Base-by-base conservation (phyloP, 768 basidiomycete genomes). In the Psilocybe tampanensis region DNA sequence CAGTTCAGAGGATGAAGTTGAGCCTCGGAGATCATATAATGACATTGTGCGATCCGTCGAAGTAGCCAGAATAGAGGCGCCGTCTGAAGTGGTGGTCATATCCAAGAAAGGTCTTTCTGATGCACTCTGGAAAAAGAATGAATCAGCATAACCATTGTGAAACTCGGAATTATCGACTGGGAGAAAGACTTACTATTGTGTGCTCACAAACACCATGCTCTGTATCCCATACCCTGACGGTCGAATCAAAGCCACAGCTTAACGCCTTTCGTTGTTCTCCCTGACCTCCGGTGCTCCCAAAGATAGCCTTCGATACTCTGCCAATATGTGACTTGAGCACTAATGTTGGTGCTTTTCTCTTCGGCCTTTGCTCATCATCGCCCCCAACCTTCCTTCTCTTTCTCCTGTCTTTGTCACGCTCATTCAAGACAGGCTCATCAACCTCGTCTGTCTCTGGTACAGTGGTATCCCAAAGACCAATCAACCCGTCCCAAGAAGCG, bases 181-280 rank as follows among this genome's bases (percentile, higher is more conserved):
- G 19, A 52, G 18, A 19, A 53, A 2, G 36, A 76, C 87, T 58
- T 61, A 92, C 90, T 44, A 91, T 84, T 0, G 90, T 92, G 43
- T 81, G 69, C 0, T 79, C 76, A 57, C 89, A 94, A 5, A 92
- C 72, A 2, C 90, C 93, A 36, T 76, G 80, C 62, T 92, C 89
- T 2, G 89, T 77, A 66, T 97, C 94, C 96, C 96, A 99, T 2
- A 80, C 75, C 21, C 94, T 80, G 5, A 98, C 85, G 0, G 93
- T 93, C 24, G 95, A 96, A 72, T 97, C 95, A 67, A 93, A 92
- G 0, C 92, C 91, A 66, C 88, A 89, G 63, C 90, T 93, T 60
- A 86, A 85, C 24, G 87, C 94, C 65, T 50, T 67, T 33, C 47
- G 57, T 58, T 45, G 60, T 49, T 55, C 53, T 47, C 54, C 44